These are phyloP conservation scores for Xylariaceae sp. DNA, from an alignment of 2,329 filamentous ascomycete species.

Conservation along the genomic window DNA sequence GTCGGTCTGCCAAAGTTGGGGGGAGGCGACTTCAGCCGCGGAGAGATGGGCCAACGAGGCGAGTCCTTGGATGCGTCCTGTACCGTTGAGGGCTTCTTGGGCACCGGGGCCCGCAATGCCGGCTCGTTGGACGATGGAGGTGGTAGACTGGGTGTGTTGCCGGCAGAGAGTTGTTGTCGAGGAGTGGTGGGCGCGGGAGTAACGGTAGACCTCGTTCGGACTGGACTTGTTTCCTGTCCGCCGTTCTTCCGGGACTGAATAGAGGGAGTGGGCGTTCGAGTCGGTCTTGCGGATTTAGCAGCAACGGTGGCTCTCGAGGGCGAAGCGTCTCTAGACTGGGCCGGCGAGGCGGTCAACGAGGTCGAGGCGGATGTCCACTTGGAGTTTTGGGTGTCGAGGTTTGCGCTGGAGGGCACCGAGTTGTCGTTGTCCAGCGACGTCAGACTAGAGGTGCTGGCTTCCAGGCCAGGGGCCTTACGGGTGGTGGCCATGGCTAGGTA, in stretches of 20 bases:
- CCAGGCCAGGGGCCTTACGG: constrained; percentile 24
- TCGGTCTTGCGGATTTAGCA: constrained; percentile 19
- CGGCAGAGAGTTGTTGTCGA: constrained; percentile 64
- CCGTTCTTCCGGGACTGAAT: constrained; percentile 63
- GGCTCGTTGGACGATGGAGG: constrained; percentile 55
- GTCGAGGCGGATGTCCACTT: constrained; percentile 32
- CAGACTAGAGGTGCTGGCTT: constrained; percentile 30
- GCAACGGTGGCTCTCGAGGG: constrained; percentile 23
- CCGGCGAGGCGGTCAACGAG: constrained; percentile 29
- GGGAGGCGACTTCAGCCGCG: constrained; percentile 72
- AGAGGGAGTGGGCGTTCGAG: constrained; percentile 28
- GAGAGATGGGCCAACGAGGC: constrained; percentile 73
- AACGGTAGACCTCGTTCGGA: constrained; percentile 48
- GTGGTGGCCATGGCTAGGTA: constrained; percentile 23
- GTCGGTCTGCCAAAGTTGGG: constrained; percentile 48
- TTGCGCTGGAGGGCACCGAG: constrained; percentile 29
- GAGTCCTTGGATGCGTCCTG: constrained; percentile 50
- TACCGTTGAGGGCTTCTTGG: constrained; percentile 55
- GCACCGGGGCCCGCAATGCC: constrained; percentile 56
- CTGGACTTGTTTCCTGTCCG: constrained; percentile 59
- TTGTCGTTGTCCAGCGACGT: constrained; percentile 31
- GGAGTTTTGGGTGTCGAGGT: constrained; percentile 29
- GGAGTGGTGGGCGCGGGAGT: constrained; percentile 57
- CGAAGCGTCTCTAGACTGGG: constrained; percentile 29
- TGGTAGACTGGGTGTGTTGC: constrained; percentile 63